Conservation (phyloP, 2,329 filamentous ascomycete species). For the Trichoderma sp. region DNA sequence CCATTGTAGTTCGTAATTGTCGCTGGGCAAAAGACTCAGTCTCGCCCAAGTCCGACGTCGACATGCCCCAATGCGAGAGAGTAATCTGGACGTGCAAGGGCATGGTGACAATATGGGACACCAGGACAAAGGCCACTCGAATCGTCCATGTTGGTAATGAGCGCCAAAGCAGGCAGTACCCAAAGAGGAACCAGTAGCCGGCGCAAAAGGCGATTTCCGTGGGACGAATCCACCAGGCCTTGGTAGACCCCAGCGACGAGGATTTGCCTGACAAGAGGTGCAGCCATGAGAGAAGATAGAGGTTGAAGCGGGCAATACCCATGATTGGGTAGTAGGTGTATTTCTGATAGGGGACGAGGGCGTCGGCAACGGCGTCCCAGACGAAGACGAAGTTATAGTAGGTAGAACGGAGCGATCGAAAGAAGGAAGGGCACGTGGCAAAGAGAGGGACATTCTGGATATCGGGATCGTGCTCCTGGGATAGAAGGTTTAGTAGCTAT, state of each 20-base stretch:
- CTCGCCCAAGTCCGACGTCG: conserved; percentile 78
- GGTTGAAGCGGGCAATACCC: conserved; percentile 78
- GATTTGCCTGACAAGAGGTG: conserved; percentile 58
- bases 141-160: conserved; percentile 43
- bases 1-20: conserved; percentile 92
- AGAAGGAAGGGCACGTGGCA: conserved; percentile 76
- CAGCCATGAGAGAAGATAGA: conserved; percentile 76
- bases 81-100: conserved; percentile 88
- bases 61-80: conserved; percentile 91
- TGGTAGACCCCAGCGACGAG: conserved; percentile 66
- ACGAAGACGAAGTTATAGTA: conserved; percentile 76
- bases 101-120: conserved; percentile 78
- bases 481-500: background rate
- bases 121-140: conserved; percentile 70
- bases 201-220: conserved; percentile 39
- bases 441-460: conserved; percentile 91
- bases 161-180: conserved; percentile 67
- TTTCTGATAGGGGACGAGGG: conserved; percentile 70
- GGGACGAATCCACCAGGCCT: conserved; percentile 59
- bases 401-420: conserved; percentile 66
- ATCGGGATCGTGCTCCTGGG: conserved; percentile 82
- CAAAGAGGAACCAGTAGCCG: conserved; percentile 86
- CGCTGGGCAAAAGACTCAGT: conserved; percentile 85
- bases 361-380: conserved; percentile 70
- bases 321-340: conserved; percentile 83